Evolutionary conservation across 805 yeast species (phyloP), one percentile per base, ranked within the genome.

Genomic region (Lachancea fermentati): DNA sequence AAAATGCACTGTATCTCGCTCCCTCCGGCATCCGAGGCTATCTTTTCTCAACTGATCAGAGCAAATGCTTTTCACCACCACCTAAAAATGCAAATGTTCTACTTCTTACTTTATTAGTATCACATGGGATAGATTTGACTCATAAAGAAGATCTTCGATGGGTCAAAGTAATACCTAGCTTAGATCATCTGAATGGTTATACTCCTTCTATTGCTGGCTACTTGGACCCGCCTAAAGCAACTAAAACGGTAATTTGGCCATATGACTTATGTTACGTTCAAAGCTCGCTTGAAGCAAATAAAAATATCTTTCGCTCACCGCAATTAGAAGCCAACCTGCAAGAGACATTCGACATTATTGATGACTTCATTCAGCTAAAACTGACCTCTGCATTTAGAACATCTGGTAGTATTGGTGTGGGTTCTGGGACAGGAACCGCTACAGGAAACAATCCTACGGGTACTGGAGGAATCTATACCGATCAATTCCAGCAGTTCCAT

Each of bases 161-260:
- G 93, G 70, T 84, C 12, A 81, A 75, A 53, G 58, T 84, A 11
- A 69, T 80, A 3, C 93, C 93, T 2, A 78, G 81, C 47, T 55
- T 82, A 36, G 73, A 72, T 43, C 88, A 81, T 54, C 65, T 82
- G 46, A 81, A 80, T 57, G 84, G 82, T 16, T 72, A 77, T 48
- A 78, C 89, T 0, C 79, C 88, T 0, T 68, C 68, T 8, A 71
- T 84, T 2, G 67, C 87, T 9, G 67, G 69, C 17, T 83, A 74
- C 55, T 65, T 79, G 34, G 66, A 64, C 36, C 65, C 71, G 0
- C 77, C 76, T 3, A 69, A 67, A 22, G 75, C 73, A 47, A 68
- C 67, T 19, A 79, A 79, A 51, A 76, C 68, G 41, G 73, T 84
- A 2, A 60, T 77, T 32, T 85, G 94, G 94, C 94, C 94, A 0